Percentiles rank a stretch among this genome's conserved stretches.
Conservation (phyloP, 2,329 filamentous ascomycete species). For the Ceratocystis albifundus region DNA sequence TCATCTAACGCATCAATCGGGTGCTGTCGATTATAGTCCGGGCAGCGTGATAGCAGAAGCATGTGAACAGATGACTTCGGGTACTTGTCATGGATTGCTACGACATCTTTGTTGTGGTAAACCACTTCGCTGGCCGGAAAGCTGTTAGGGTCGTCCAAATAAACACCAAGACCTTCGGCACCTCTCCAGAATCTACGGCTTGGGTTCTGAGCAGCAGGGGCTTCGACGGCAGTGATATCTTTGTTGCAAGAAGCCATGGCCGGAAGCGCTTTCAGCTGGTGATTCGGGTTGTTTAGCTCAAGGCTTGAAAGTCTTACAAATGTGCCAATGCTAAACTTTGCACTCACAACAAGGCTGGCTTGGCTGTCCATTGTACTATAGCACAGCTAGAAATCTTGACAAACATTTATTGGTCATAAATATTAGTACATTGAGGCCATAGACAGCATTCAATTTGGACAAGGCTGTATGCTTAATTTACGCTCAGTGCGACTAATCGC, state of each 20-base stretch:
- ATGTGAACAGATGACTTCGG: constrained; percentile 79
- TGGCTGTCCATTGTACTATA: neutral
- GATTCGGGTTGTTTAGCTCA: neutral
- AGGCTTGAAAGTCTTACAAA: neutral
- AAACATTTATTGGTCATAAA: neutral
- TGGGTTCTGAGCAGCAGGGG: neutral
- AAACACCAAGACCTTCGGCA: constrained; percentile 54
- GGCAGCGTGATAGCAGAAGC: constrained; percentile 71
- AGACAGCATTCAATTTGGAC: neutral
- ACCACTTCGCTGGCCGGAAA: constrained; percentile 52
- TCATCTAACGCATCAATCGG: constrained; percentile 71
- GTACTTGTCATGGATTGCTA: constrained; percentile 69
- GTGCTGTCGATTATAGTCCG: constrained; percentile 48
- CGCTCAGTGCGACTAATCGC: neutral
- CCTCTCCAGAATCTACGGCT: constrained; percentile 30
- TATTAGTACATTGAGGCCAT: neutral
- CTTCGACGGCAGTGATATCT: neutral
- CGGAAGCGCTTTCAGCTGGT: neutral
- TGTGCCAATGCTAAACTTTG: neutral
- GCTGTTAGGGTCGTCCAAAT: constrained; percentile 51
- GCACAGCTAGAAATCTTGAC: neutral
- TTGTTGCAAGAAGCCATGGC: neutral
- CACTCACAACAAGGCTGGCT: constrained; percentile 9
- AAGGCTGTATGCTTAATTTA: constrained; percentile 12
- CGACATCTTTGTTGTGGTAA: constrained; percentile 55